phyloP scores from a whole-genome alignment of 257 asterid species.

The Orobanche coerulescens region DNA sequence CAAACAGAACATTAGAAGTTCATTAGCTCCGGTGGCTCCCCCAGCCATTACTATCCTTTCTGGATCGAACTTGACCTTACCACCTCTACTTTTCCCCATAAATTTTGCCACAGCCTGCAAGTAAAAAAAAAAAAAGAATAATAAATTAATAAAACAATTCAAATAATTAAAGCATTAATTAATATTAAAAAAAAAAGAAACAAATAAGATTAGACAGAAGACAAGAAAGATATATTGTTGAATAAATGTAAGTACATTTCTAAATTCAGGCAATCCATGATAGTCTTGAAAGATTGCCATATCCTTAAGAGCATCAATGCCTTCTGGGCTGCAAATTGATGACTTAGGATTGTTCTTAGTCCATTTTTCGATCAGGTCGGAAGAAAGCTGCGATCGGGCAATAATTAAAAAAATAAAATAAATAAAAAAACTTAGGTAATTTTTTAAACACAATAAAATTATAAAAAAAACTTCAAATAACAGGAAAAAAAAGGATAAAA shows the following conservation, averaged over 20 bases:
- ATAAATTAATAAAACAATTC: no score
- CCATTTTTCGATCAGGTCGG: constrained; percentile 61
- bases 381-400: constrained; percentile 41
- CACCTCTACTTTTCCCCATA: constrained; percentile 60
- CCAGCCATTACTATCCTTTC: constrained; percentile 73
- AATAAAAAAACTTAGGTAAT: not conserved
- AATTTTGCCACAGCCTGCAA: constrained; percentile 64
- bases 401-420: not conserved
- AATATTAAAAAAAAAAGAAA: no score
- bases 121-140: not conserved
- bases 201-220: not conserved
- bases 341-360: constrained; percentile 48
- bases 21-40: constrained; percentile 87
- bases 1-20: constrained; percentile 53
- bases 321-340: constrained; percentile 61
- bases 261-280: constrained; percentile 68
- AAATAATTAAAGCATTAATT: no score
- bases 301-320: constrained; percentile 42
- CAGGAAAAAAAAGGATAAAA: not conserved
- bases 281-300: constrained; percentile 73
- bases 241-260: constrained; percentile 31
- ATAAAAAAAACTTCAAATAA: no score
- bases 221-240: not conserved
- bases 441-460: no score
- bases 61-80: constrained; percentile 49